phyloP scores from a whole-genome alignment of 164 flowering plant genomes.

The Liriodendron chinense region DNA sequence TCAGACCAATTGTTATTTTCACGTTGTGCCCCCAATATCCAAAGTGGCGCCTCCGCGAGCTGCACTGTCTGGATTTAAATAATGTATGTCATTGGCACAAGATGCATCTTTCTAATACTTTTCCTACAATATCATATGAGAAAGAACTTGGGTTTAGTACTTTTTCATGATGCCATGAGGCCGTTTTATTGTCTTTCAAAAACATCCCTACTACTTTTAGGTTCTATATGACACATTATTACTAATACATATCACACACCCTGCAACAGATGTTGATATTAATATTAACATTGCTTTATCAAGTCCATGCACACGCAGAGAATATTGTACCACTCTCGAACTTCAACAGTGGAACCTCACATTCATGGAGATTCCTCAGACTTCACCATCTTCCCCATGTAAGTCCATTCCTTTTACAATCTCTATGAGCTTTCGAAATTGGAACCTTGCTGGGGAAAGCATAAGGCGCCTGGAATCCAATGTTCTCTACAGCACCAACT shows the following conservation, averaged over 20 bases:
- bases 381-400: neutral
- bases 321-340: neutral
- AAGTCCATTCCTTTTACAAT: conserved; percentile 2
- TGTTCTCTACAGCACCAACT: conserved; percentile 71
- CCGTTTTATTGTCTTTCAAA: too few relatives aligned
- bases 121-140: too few relatives aligned
- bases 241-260: neutral
- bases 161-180: too few relatives aligned
- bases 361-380: neutral
- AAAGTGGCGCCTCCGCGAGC: too few relatives aligned
- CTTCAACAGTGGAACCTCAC: neutral
- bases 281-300: conserved; percentile 1
- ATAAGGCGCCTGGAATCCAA: conserved; percentile 58
- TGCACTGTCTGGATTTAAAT: too few relatives aligned
- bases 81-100: too few relatives aligned
- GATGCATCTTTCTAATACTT: too few relatives aligned
- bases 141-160: too few relatives aligned
- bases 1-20: too few relatives aligned
- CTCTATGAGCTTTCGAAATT: neutral
- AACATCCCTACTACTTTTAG: too few relatives aligned
- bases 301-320: neutral
- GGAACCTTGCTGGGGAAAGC: conserved; percentile 1
- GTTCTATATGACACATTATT: too few relatives aligned
- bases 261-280: neutral
- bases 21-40: too few relatives aligned